A percentile compares a stretch with the other conserved stretches of the same genome.
These are phyloP conservation scores for Geotrichum restrictum DNA, from an alignment of 1,139 yeast species.

Conservation along the genomic window DNA sequence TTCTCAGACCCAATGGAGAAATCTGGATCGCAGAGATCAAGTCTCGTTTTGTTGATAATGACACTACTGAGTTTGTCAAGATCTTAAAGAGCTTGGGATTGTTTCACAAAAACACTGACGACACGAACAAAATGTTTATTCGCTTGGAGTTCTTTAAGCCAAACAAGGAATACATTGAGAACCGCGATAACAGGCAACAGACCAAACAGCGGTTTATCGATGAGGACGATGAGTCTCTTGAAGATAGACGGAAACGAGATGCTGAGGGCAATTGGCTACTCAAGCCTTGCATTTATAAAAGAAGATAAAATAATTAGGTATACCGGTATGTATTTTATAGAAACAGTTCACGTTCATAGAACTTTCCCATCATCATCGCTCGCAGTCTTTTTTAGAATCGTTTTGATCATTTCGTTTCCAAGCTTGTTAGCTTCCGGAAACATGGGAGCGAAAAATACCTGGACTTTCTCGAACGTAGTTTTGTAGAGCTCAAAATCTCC, in stretches of 20 bases:
- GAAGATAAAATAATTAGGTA: slow-evolving; percentile 50
- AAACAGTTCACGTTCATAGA: background rate
- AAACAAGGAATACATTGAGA: slow-evolving; percentile 56
- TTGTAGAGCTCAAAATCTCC: slow-evolving; percentile 74
- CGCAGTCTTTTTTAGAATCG: slow-evolving; percentile 48
- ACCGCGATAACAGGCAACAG: slow-evolving; percentile 51
- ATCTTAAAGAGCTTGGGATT: slow-evolving; percentile 75
- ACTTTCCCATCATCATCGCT: background rate
- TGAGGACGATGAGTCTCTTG: slow-evolving; percentile 57
- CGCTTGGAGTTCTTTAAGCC: slow-evolving; percentile 93
- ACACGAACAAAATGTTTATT: slow-evolving; percentile 86
- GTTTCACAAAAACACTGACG: slow-evolving; percentile 83
- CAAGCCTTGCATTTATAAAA: slow-evolving; percentile 92
- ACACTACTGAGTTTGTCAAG: slow-evolving; percentile 66
- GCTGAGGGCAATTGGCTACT: slow-evolving; percentile 86
- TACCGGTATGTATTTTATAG: background rate
- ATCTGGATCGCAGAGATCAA: slow-evolving; percentile 97
- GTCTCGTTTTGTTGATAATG: slow-evolving; percentile 68
- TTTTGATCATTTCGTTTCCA: slow-evolving; percentile 94
- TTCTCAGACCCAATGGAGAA: slow-evolving; percentile 86
- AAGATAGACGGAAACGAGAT: slow-evolving; percentile 49
- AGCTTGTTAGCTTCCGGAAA: slow-evolving; percentile 80
- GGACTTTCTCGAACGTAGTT: slow-evolving; percentile 71
- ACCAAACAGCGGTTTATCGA: slow-evolving; percentile 65
- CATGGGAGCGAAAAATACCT: slow-evolving; percentile 77